Percentiles rank a stretch among this genome's conserved stretches.
Evolutionary conservation across 2,329 filamentous ascomycete genomes (phyloP).

Genomic region (Aspergillus tanneri): DNA sequence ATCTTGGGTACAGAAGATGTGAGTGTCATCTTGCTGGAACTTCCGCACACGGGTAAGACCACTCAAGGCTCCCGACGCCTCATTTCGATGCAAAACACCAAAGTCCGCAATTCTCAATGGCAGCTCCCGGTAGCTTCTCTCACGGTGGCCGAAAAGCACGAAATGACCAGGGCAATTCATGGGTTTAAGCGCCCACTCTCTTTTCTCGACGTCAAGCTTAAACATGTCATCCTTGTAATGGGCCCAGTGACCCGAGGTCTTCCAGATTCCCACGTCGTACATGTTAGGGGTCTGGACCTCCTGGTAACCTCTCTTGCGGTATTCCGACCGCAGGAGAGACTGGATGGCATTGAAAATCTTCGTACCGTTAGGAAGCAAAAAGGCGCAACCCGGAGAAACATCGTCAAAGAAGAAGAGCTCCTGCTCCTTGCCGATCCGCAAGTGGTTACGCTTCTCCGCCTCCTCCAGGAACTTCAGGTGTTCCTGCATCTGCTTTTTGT

Average conservation of each 20-base stretch:
- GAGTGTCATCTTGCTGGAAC: constrained; percentile 94
- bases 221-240: constrained; percentile 97
- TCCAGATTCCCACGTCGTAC: constrained; percentile 92
- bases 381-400: constrained; percentile 85
- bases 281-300: constrained; percentile 97
- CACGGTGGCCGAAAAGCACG: constrained; percentile 78
- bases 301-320: constrained; percentile 89
- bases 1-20: constrained; percentile 88
- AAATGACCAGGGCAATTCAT: constrained; percentile 99
- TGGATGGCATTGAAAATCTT: constrained; percentile 90
- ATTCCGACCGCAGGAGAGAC: constrained; percentile 77
- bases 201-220: constrained; percentile 78
- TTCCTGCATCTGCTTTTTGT: constrained; percentile 91
- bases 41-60: constrained; percentile 89
- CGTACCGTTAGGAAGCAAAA: constrained; percentile 89
- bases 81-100: constrained; percentile 91
- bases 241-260: constrained; percentile 90
- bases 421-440: constrained; percentile 90
- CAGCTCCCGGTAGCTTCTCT: constrained; percentile 83
- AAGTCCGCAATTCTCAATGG: constrained; percentile 94
- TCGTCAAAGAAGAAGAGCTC: constrained; percentile 98
- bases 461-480: constrained; percentile 95
- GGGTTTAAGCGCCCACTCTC: constrained; percentile 81
- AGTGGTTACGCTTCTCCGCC: constrained; percentile 94
- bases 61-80: constrained; percentile 85